These are phyloP conservation scores for Xylaria flabelliformis DNA, from an alignment of 495 filamentous ascomycete species.

Conservation along the genomic window DNA sequence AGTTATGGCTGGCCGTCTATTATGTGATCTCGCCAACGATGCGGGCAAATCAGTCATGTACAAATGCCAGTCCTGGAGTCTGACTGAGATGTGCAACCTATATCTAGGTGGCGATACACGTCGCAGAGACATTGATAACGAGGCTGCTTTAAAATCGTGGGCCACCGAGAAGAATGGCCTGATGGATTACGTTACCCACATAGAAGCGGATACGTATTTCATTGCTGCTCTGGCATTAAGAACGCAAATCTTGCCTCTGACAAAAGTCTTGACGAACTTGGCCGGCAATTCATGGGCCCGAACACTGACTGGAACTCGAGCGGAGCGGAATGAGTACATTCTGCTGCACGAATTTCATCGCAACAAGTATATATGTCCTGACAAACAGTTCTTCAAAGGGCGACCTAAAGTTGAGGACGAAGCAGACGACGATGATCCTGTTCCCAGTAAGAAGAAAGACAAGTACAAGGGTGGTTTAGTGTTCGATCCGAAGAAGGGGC, in stretches of 20 bases:
- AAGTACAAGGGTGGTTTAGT: constrained; percentile 98
- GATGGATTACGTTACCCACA: constrained; percentile 90
- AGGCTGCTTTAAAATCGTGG: constrained; percentile 86
- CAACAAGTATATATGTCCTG: constrained; percentile 97
- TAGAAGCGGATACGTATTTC: constrained; percentile 94
- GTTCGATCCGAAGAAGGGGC: constrained; percentile 95
- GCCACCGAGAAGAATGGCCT: constrained; percentile 81
- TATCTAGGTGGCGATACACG: constrained; percentile 72
- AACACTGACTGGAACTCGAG: constrained; percentile 91
- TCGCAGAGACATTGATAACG: constrained; percentile 85
- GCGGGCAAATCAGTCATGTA: constrained; percentile 97
- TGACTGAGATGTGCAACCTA: constrained; percentile 95
- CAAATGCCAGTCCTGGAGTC: constrained; percentile 96
- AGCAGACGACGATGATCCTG: constrained; percentile 68
- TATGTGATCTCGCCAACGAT: constrained; percentile 95
- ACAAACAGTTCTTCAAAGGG: constrained; percentile 78
- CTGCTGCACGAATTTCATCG: constrained; percentile 92
- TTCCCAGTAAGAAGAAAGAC: constrained; percentile 95
- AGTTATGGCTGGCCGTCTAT: constrained; percentile 83
- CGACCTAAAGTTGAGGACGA: constrained; percentile 71
- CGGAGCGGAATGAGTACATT: constrained; percentile 99
- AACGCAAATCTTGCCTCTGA: constrained; percentile 89
- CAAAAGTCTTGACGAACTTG: constrained; percentile 93
- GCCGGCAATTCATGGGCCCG: constrained; percentile 98
- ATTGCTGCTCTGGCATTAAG: constrained; percentile 86